Evolutionary conservation across 768 basidiomycete species (phyloP).

Genomic region (Kwoniella sp.): DNA sequence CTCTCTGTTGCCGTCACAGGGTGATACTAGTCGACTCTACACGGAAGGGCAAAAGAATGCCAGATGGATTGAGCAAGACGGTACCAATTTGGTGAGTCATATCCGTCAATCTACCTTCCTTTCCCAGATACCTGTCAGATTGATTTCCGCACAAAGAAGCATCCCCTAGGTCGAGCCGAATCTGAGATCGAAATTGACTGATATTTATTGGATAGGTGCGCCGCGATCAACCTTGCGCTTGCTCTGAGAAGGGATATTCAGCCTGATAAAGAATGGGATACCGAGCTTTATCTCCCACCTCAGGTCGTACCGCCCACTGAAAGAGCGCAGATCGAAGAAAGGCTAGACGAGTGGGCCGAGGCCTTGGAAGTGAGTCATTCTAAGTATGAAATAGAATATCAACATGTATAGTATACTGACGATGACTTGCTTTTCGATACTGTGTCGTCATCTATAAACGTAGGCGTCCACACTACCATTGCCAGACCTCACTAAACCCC

Average conservation of each 20-base stretch:
- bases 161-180: no score
- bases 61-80: slow-evolving; percentile 90
- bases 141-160: no score
- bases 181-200: not conserved
- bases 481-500: slow-evolving; percentile 64
- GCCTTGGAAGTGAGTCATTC: slow-evolving; percentile 64
- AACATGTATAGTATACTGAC: no score
- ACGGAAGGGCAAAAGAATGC: slow-evolving; percentile 86
- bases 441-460: not conserved
- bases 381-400: no score
- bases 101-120: no score
- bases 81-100: slow-evolving; percentile 79
- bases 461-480: slow-evolving; percentile 74
- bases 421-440: no score
- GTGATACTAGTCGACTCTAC: slow-evolving; percentile 90
- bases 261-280: slow-evolving; percentile 60
- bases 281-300: slow-evolving; percentile 69
- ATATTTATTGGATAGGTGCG: slow-evolving; percentile 56
- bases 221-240: slow-evolving; percentile 73
- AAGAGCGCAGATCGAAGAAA: slow-evolving; percentile 71
- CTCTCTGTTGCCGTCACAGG: no score
- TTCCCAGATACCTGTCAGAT: no score
- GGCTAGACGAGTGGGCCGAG: slow-evolving; percentile 69
- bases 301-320: slow-evolving; percentile 65
- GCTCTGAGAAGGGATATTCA: slow-evolving; percentile 42